Base-by-base conservation (phyloP, 2,329 filamentous ascomycete genomes). In the Emergomyces pasteurianus region DNA sequence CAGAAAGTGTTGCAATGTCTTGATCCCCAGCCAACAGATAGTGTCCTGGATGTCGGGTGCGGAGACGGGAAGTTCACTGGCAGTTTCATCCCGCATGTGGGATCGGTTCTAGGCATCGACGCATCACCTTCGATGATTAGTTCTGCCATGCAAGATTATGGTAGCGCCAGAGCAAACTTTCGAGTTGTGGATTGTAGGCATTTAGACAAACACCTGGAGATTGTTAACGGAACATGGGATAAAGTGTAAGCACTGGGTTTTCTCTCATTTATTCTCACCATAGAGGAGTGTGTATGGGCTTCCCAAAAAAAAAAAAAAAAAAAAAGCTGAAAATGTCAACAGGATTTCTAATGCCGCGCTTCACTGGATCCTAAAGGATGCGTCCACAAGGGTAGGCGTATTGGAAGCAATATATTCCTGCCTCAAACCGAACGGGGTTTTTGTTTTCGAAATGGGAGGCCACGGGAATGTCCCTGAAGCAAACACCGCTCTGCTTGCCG, bases 361-460 rank as follows among this genome's bases (percentile, higher is more conserved):
- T 70, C 83, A 86, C 72, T 87, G 85, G 85, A 84, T 87, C 67
- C 77, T 90, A 8, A 75, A 80, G 0, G 70, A 74, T 34, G 63
- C 72, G 0, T 65, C 68, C 0, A 79, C 78, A 0, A 78, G 83
- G 10, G 65, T 71, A 3, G 67, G 70, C 34, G 82, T 86, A 70
- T 85, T 89, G 67, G 65, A 67, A 8, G 80, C 77, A 46, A 77
- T 84, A 2, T 73, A 79, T 63, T 72, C 72, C 9, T 75, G 80
- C 0, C 77, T 89, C 1, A 77, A 75, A 40, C 54, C 26, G 12
- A 80, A 81, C 12, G 86, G 84, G 1, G 67, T 66, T 0, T 85
- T 89, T 62, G 80, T 81, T 10, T 88, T 89, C 66, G 87, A 90
- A 71, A 86, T 86, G 83, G 86, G 87, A 58, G 86, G 86, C 0